A percentile compares a stretch with the other conserved stretches of the same genome.
These are phyloP conservation scores for Triglochin maritima DNA, from an alignment of 106 monocot genomes.

Conservation along the genomic window DNA sequence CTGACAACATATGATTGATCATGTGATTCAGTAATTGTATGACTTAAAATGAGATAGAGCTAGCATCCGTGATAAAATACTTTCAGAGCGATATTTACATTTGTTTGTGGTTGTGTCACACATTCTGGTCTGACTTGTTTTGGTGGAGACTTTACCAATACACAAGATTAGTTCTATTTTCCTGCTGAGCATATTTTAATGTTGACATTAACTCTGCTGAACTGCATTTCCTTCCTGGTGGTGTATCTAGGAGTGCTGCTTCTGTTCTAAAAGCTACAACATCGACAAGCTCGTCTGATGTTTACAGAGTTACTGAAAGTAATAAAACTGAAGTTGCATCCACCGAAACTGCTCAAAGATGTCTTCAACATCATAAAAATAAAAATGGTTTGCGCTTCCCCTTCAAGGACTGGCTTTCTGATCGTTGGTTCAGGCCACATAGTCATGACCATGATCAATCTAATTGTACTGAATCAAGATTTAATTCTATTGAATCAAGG, in stretches of 20 bases:
- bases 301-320: slow-evolving; percentile 8
- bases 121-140: too few species aligned
- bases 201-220: too few species aligned
- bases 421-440: slow-evolving; percentile 38
- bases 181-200: too few species aligned
- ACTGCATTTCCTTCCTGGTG: background rate
- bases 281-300: slow-evolving; percentile 10
- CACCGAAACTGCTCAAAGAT: background rate
- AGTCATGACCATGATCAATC: slow-evolving; percentile 3
- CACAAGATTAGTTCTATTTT: too few species aligned
- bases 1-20: too few species aligned
- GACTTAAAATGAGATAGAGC: too few species aligned
- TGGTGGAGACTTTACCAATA: too few species aligned
- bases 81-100: too few species aligned
- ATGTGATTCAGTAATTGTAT: too few species aligned
- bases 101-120: too few species aligned
- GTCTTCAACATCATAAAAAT: slow-evolving; percentile 9
- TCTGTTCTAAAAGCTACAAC: slow-evolving; percentile 29
- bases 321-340: slow-evolving; percentile 8
- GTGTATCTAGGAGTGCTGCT: slow-evolving; percentile 55
- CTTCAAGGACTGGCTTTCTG: slow-evolving; percentile 49
- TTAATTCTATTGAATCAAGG: slow-evolving; percentile 5
- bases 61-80: too few species aligned
- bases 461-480: slow-evolving; percentile 2
- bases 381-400: slow-evolving; percentile 34